phyloP scores from a whole-genome alignment of 176 grass and related monocot genomes.

The Tuctoria greenei region DNA sequence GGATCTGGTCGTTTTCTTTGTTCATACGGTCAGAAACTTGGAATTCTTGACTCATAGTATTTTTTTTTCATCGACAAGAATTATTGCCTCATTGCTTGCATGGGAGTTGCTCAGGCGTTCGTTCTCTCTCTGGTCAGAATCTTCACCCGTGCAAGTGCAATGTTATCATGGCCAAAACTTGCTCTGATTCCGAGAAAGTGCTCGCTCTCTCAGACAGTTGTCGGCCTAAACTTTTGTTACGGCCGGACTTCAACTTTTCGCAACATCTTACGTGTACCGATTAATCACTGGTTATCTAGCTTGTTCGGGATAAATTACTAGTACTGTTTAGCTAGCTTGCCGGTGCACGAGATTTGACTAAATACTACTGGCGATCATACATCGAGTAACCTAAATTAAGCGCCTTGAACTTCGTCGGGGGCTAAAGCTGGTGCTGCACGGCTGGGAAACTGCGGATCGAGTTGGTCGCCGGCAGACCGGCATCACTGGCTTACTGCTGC shows the following conservation, averaged over 20 bases:
- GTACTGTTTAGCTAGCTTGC: too few relatives aligned
- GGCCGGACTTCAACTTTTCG: background rate
- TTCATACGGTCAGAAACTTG: background rate
- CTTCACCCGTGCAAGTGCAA: background rate
- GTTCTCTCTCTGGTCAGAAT: background rate
- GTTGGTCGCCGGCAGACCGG: background rate
- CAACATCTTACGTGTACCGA: background rate
- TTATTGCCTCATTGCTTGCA: background rate
- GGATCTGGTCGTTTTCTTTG: background rate
- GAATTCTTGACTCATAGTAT: background rate
- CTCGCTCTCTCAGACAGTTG: background rate
- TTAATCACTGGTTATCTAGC: background rate
- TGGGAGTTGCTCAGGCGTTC: background rate
- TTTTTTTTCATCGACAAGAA: too few relatives aligned
- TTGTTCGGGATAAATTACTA: too few relatives aligned
- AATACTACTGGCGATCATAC: background rate
- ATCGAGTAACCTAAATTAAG: background rate
- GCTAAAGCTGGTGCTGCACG: background rate
- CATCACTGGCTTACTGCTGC: background rate
- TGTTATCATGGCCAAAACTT: slow-evolving; percentile 11
- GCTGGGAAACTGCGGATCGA: background rate
- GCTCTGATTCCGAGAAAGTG: slow-evolving; percentile 31
- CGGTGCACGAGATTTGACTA: slow-evolving; percentile 12
- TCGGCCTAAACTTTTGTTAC: background rate
- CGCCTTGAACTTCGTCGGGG: slow-evolving; percentile 7